Base-by-base conservation (phyloP, 2,329 filamentous ascomycete genomes). In the Calonectria multiphialidica region DNA sequence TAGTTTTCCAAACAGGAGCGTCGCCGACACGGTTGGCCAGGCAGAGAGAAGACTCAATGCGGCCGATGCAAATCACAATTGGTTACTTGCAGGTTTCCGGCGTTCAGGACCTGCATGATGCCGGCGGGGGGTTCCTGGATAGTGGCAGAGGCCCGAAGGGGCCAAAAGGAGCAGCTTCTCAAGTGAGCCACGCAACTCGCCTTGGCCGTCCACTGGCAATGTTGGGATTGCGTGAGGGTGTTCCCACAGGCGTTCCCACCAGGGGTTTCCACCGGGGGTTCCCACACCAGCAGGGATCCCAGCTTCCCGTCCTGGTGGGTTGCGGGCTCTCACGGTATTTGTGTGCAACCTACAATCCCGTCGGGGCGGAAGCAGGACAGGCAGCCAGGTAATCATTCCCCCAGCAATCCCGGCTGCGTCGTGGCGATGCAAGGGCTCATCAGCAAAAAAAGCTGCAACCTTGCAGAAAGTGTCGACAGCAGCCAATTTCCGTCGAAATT, bases 401-500 rank as follows among this genome's bases (percentile, higher is more conserved):
- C 44, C 25, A 40, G 30, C 57, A 44, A 66, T 66, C 42, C 42
- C 59, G 28, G 40, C 59, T 50, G 61, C 28, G 30, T 33, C 25
- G 42, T 55, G 62, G 66, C 33, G 40, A 37, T 40, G 67, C 69
- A 68, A 55, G 62, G 68, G 44, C 47, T 25, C 63, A 37, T 64
- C 66, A 66, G 57, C 62, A 66, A 74, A 78, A 74, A 68, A 72
- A 75, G 73, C 74, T 75, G 71, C 57, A 68, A 68, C 65, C 59
- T 35, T 74, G 70, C 66, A 71, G 57, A 68, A 71, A 13, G 65
- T 8, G 49, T 53, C 30, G 62, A 40, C 55, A 57, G 70, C 75
- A 70, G 59, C 72, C 77, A 78, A 81, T 80, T 80, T 79, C 78
- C 75, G 71, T 61, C 68, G 74, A 75, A 73, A 77, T 80, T 79